Evolutionary conservation across 2,329 filamentous ascomycete species (phyloP).

Genomic region (Ascocoryne sarcoides): DNA sequence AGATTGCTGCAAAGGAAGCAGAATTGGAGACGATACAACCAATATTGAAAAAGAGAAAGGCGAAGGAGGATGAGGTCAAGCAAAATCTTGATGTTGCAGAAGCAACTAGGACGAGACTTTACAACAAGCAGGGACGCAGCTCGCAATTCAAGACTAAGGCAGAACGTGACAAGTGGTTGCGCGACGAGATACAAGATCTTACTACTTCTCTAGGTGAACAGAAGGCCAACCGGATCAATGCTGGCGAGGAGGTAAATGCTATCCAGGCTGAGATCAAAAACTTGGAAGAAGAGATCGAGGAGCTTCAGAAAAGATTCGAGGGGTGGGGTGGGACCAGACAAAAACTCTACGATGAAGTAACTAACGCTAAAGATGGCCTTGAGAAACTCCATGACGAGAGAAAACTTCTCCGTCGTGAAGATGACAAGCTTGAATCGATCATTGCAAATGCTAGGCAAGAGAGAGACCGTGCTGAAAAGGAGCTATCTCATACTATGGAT

Average conservation of each 20-base stretch:
- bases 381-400: conserved; percentile 79
- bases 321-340: conserved; percentile 70
- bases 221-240: conserved; percentile 76
- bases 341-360: conserved; percentile 62
- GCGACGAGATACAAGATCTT: conserved; percentile 71
- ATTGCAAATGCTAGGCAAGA: conserved; percentile 69
- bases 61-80: conserved; percentile 62
- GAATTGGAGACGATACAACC: conserved; percentile 72
- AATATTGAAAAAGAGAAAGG: conserved; percentile 63
- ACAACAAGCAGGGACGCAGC: conserved; percentile 85
- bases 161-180: conserved; percentile 78
- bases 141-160: conserved; percentile 81
- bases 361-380: conserved; percentile 66
- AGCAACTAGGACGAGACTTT: conserved; percentile 65
- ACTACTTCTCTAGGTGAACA: conserved; percentile 68
- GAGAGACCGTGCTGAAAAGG: conserved; percentile 66
- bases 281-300: conserved; percentile 64
- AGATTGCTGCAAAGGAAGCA: conserved; percentile 67
- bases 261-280: conserved; percentile 63
- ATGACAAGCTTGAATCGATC: conserved; percentile 75
- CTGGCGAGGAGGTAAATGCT: conserved; percentile 69
- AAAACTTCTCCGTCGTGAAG: conserved; percentile 80
- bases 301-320: conserved; percentile 63
- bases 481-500: conserved; percentile 80
- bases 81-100: conserved; percentile 69